phyloP scores from a whole-genome alignment of 352 stramenopile genomes.

The Phytophthora pini region DNA sequence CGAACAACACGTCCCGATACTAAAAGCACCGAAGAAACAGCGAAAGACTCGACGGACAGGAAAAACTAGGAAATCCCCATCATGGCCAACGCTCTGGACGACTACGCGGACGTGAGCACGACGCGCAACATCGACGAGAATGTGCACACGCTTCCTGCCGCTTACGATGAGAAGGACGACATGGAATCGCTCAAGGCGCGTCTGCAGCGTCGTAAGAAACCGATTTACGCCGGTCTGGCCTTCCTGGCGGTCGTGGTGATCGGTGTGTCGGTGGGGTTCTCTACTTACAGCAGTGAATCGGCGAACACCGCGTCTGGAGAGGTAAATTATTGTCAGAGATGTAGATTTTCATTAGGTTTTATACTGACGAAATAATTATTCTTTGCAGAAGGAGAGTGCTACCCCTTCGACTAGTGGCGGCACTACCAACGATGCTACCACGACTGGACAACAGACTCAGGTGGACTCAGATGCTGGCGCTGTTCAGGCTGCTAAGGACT shows the following conservation, averaged over 20 bases:
- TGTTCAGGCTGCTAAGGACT: conserved; percentile 36
- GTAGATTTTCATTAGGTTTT: no score
- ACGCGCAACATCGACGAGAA: conserved; percentile 46
- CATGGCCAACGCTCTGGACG: conserved; percentile 34
- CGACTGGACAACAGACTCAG: conserved; percentile 10
- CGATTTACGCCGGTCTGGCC: conserved; percentile 66
- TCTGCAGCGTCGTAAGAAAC: conserved; percentile 61
- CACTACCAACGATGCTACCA: conserved; percentile 6
- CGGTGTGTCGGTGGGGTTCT: conserved; percentile 46
- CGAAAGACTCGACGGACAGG: conserved; percentile 19
- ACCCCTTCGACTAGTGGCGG: conserved; percentile 13
- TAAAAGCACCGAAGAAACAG: conserved; percentile 10
- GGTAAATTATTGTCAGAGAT: conserved; percentile 19
- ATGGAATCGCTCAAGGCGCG: conserved; percentile 48
- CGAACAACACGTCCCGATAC: conserved; percentile 31
- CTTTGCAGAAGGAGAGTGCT: conserved; percentile 11
- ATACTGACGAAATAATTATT: no score
- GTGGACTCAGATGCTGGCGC: conserved; percentile 21
- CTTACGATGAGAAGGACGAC: conserved; percentile 68
- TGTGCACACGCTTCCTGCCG: conserved; percentile 25
- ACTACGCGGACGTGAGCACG: conserved; percentile 49
- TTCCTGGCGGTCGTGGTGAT: conserved; percentile 64
- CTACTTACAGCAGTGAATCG: conserved; percentile 5
- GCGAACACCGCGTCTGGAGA: conserved; percentile 49
- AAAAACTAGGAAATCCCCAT: conserved; percentile 9